A percentile compares a stretch with the other conserved stretches of the same genome.
Conservation (phyloP, 176 grass and related monocot species). For the Dendrocalamus sinicus region DNA sequence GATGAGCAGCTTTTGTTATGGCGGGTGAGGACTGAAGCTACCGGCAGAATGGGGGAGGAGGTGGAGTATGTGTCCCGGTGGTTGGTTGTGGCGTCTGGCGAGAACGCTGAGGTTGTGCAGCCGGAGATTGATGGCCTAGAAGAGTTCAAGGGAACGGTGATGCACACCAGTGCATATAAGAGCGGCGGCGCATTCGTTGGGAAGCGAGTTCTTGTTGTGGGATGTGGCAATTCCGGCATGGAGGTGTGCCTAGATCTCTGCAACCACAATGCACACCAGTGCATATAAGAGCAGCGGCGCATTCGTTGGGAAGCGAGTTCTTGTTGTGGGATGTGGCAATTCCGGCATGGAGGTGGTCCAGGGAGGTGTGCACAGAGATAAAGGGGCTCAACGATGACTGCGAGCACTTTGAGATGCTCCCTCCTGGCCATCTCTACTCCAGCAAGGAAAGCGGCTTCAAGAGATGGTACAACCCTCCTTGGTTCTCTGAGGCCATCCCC, state of each 20-base stretch:
- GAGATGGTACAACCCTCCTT: slow-evolving; percentile 85
- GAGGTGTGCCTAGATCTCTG: too few relatives aligned
- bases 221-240: too few relatives aligned
- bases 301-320: too few relatives aligned
- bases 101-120: slow-evolving; percentile 72
- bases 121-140: too few relatives aligned
- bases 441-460: slow-evolving; percentile 54
- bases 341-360: too few relatives aligned
- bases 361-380: slow-evolving; percentile 56
- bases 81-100: slow-evolving; percentile 90
- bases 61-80: slow-evolving; percentile 69
- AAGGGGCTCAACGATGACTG: slow-evolving; percentile 80
- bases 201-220: too few relatives aligned
- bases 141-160: too few relatives aligned
- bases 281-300: too few relatives aligned
- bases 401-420: slow-evolving; percentile 81
- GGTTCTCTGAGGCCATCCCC: slow-evolving; percentile 63
- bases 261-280: too few relatives aligned
- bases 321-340: too few relatives aligned
- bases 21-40: slow-evolving; percentile 47
- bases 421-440: slow-evolving; percentile 84
- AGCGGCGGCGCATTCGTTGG: too few relatives aligned
- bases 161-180: too few relatives aligned
- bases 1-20: slow-evolving; percentile 60
- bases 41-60: slow-evolving; percentile 39